Base-by-base conservation (phyloP, 2,329 filamentous ascomycete species). In the Bimuria novae-zelandiae region DNA sequence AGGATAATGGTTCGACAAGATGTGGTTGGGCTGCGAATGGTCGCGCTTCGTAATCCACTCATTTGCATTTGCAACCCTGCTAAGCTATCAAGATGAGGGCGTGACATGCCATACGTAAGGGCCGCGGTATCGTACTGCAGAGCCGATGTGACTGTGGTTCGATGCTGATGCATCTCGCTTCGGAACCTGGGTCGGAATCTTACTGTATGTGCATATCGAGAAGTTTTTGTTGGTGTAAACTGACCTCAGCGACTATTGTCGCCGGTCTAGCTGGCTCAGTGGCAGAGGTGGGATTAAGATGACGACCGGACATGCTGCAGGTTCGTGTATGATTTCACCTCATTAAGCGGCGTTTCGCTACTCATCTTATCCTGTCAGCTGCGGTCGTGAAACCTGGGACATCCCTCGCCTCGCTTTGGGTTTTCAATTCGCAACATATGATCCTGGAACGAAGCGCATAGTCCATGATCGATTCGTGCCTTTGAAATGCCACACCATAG, bases 401-500 rank as follows among this genome's bases (percentile, higher is more conserved):
- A 33, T 33, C 17, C 49, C 51, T 37, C 49, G 54, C 29, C 30
- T 21, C 27, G 29, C 12, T n/a, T 39, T 42, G 25, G 29, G 10
- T 46, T 29, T 29, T 46, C 19, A 21, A 27, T 37, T 46, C 17
- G 30, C 37, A 17, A 36, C 19, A 33, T n/a, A 17, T 3, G 21
- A 36, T 17, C 32, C 43, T 46, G 22, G 43, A 36, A 36, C 21
- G 14, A 27, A 36, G 47, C 25, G 23, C 33, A 30, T 46, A 36
- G n/a, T n/a, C n/a, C 17, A 25, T 19, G 16, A 25, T 45, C 29
- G 42, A 19, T 36, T 36, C 29, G 30, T 4, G 21, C 27, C 8
- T 25, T 30, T 16, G 43, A 36, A 23, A 46, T 46, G 43, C 21
- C 37, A 36, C 43, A 32, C 30, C 32, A 22, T 21, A 46, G 8